Percentiles rank a stretch among this genome's conserved stretches.
Conservation (phyloP, 148 eudicot species). For the Nyssa sinensis region DNA sequence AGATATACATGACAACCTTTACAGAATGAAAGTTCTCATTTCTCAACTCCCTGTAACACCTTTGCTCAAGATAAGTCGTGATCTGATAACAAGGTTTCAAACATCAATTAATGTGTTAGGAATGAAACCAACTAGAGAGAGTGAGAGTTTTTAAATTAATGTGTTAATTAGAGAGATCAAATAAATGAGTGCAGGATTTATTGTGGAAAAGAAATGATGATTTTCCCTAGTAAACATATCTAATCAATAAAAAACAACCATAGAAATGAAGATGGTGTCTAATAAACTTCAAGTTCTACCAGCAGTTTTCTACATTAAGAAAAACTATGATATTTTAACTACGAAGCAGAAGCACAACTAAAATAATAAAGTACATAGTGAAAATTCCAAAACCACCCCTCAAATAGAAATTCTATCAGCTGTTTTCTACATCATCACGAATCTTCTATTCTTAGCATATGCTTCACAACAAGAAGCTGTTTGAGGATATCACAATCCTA, state of each 20-base stretch:
- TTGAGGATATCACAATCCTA: background rate
- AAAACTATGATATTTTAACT: no score
- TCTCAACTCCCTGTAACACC: constrained; percentile 76
- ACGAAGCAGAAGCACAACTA: no score
- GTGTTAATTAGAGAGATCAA: background rate
- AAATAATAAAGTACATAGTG: no score
- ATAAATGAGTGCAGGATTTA: constrained; percentile 1
- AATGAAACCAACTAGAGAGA: no score
- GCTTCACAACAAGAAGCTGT: constrained; percentile 4
- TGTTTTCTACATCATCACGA: no score
- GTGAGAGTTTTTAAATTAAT: no score
- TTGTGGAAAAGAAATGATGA: constrained; percentile 7
- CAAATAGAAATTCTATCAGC: no score
- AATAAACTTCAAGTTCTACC: background rate
- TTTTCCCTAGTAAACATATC: no score
- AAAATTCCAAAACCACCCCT: no score
- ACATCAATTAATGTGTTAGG: no score
- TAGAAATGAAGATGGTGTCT: background rate
- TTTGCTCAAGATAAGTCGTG: constrained; percentile 67
- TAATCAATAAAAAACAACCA: background rate
- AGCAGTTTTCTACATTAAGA: background rate
- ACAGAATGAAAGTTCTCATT: constrained; percentile 49
- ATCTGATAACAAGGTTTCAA: constrained; percentile 43
- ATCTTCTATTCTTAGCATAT: background rate
- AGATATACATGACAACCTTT: constrained; percentile 65